Percentiles rank a stretch among this genome's conserved stretches.
phyloP scores from a whole-genome alignment of 208 protist genomes.

The Tritrichomonas musculus region DNA sequence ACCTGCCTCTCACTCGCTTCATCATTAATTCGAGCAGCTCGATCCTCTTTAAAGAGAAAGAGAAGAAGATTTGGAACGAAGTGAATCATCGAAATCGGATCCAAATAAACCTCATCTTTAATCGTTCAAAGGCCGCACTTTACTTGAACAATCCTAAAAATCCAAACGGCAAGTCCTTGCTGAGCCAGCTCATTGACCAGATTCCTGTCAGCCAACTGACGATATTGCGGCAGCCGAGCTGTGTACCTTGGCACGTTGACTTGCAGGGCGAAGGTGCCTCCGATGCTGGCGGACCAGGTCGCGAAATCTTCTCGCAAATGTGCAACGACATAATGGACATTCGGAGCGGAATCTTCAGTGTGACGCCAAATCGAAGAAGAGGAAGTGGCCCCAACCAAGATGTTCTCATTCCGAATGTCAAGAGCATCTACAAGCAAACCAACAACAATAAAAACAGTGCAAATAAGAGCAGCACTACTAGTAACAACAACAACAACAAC shows the following conservation, averaged over 20 bases:
- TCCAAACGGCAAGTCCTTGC: background rate
- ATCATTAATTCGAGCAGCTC: background rate
- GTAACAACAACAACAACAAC: no score
- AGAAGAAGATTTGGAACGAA: background rate
- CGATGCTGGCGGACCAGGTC: background rate
- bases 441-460: no score
- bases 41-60: background rate
- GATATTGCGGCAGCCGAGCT: background rate
- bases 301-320: background rate
- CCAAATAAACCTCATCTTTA: background rate
- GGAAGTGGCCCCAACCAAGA: background rate
- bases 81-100: background rate
- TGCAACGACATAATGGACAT: background rate
- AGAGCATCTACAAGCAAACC: no score
- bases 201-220: background rate
- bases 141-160: background rate
- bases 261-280: background rate
- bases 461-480: no score
- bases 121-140: background rate
- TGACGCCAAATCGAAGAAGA: background rate
- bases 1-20: no score
- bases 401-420: background rate
- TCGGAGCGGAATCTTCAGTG: background rate
- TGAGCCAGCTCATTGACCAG: background rate
- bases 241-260: background rate